Percentiles rank a stretch among this genome's conserved stretches.
Evolutionary conservation across 352 stramenopile genomes (phyloP).

Genomic region (Pythium pectinolyticum): DNA sequence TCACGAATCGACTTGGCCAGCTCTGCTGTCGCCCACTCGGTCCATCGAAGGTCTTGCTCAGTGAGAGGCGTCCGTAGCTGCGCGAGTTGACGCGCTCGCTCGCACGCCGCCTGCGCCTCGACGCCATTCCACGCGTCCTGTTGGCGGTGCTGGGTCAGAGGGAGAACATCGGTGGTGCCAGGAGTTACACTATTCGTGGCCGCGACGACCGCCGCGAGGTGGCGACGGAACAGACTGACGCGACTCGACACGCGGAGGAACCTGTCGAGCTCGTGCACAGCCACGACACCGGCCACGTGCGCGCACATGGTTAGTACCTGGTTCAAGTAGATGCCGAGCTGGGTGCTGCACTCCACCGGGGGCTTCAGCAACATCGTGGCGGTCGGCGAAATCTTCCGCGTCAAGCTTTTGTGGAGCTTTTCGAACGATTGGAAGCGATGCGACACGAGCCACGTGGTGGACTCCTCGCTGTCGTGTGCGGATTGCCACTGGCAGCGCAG

Average conservation of each 20-base stretch:
- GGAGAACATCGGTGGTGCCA: too few species aligned
- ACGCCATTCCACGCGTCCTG: constrained; percentile 38
- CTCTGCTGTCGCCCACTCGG: constrained; percentile 76
- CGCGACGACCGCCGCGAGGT: constrained; percentile 44
- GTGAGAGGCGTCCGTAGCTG: constrained; percentile 83
- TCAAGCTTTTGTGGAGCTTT: constrained; percentile 69
- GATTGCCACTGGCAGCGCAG: constrained; percentile 83
- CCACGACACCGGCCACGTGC: constrained; percentile 74
- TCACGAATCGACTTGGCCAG: constrained; percentile 81
- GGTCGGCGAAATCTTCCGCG: constrained; percentile 69
- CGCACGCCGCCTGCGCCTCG: constrained; percentile 75
- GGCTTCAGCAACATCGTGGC: constrained; percentile 69
- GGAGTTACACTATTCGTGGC: too few species aligned
- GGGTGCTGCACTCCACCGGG: constrained; percentile 79
- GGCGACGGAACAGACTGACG: constrained; percentile 81
- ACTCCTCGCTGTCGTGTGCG: constrained; percentile 49
- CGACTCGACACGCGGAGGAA: constrained; percentile 87
- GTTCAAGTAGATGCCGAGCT: constrained; percentile 79
- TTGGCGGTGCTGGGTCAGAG: too few species aligned
- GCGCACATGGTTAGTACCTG: constrained; percentile 84
- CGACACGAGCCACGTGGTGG: constrained; percentile 68
- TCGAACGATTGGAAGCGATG: constrained; percentile 77
- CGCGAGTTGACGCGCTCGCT: constrained; percentile 76
- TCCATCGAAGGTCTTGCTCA: constrained; percentile 84
- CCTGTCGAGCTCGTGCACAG: constrained; percentile 81